These are phyloP conservation scores for Primulina huaijiensis DNA, from an alignment of 257 asterid species.

Conservation along the genomic window DNA sequence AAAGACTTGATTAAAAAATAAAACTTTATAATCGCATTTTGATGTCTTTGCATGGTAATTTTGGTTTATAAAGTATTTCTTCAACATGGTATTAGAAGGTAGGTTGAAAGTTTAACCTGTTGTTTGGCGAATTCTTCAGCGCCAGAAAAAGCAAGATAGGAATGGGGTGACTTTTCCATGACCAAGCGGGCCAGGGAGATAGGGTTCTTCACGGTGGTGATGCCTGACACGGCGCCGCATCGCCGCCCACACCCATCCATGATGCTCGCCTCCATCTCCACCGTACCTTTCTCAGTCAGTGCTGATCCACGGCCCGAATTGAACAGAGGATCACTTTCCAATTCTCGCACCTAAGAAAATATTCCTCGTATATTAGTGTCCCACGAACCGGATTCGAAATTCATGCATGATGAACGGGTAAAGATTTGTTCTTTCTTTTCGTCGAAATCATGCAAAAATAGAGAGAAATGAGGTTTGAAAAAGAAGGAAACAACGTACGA, in stretches of 20 bases:
- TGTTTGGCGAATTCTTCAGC: conserved; percentile 89
- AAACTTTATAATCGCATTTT: no score
- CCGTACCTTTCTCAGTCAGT: conserved; percentile 80
- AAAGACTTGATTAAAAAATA: background rate
- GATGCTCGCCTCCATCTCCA: conserved; percentile 99
- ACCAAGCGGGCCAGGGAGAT: conserved; percentile 94
- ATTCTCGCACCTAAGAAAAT: conserved; percentile 60
- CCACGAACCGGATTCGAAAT: no score
- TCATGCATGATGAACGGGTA: no score
- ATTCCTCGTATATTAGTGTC: no score
- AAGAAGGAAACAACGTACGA: conserved; percentile 40
- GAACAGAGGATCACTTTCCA: conserved; percentile 83
- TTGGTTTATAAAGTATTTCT: no score
- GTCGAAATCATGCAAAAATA: no score
- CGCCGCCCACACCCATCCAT: conserved; percentile 89
- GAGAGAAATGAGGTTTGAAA: no score
- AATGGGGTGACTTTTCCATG: conserved; percentile 95
- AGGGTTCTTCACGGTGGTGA: conserved; percentile 83
- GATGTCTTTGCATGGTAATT: no score
- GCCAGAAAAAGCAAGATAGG: conserved; percentile 83
- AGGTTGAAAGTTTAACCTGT: conserved; percentile 36
- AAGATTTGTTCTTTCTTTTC: no score
- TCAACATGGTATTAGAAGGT: no score
- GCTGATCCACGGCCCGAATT: conserved; percentile 99
- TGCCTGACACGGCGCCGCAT: conserved; percentile 97